These are phyloP conservation scores for Carex pumila DNA, from an alignment of 176 grass and related monocot genomes.

Conservation along the genomic window DNA sequence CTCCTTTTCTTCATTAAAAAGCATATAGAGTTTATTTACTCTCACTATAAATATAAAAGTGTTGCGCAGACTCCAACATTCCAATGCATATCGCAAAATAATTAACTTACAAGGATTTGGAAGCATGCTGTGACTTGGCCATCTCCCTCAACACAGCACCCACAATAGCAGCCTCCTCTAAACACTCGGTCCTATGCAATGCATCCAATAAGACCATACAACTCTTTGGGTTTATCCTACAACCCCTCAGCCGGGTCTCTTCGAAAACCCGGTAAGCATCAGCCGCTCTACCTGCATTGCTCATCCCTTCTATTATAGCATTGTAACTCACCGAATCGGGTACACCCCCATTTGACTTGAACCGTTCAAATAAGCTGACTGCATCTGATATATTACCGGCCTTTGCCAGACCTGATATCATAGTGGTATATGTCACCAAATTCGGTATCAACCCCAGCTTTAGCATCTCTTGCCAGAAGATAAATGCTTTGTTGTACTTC, in stretches of 20 bases:
- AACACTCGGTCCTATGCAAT: conserved; percentile 73
- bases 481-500: conserved; percentile 97
- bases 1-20: neutral
- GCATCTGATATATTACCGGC: conserved; percentile 77
- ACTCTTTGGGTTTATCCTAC: conserved; percentile 70
- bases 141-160: conserved; percentile 94
- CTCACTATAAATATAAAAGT: neutral
- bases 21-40: neutral
- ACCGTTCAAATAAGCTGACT: conserved; percentile 64
- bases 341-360: conserved; percentile 71
- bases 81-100: neutral
- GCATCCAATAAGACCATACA: conserved; percentile 88
- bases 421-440: conserved; percentile 89
- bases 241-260: conserved; percentile 64
- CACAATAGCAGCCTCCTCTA: conserved; percentile 79
- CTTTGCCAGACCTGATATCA: conserved; percentile 84
- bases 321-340: conserved; percentile 70
- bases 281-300: conserved; percentile 70
- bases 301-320: conserved; percentile 98
- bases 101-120: conserved; percentile 45
- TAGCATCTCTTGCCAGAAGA: conserved; percentile 97
- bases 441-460: conserved; percentile 71
- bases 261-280: conserved; percentile 83
- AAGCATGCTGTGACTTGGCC: conserved; percentile 88
- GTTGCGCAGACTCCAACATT: neutral